Evolutionary conservation across 345 rosid genomes (phyloP), one percentile per base, ranked within the genome.

Genomic region (Murraya paniculata): DNA sequence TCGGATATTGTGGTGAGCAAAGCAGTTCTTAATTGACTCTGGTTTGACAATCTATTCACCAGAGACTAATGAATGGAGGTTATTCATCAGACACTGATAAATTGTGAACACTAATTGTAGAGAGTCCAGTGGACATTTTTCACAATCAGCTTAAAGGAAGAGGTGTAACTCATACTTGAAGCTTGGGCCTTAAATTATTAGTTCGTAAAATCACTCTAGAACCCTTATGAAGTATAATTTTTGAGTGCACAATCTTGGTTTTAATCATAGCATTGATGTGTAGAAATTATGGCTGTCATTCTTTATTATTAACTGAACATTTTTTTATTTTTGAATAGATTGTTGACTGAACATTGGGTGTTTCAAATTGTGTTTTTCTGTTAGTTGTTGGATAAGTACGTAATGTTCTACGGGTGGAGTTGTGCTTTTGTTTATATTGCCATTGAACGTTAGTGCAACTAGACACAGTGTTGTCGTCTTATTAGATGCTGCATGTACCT

Each of bases 401-500:
- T 41, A 39, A 38, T 30, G 28, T 11, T 45, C 22, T 21, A 13
- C 3, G 59, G 25, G 31, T 48, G 53, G 14, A 58, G 28, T 72
- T 31, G 61, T 45, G 41, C 62, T 64, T 75, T 45, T 24, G n/a
- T 25, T 64, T 6, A 38, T 56, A 56, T 58, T 58, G 57, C 57
- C 24, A 9, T 39, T 64, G 31, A 9, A 41, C 69, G 39, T 22
- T 61, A 6, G 70, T 68, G 55, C 53, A 33, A 58, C 55, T 21
- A 21, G 41, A 64, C 57, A 22, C 59, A 61, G 53, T 8, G 27
- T 48, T 56, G 16, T 38, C 48, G 67, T 38, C 58, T 66, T 72
- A 59, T 65, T 56, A 36, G 33, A 35, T 56, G 66, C 22, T 66
- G 50, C 68, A 60, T 73, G 39, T 79, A 76, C 64, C 77, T 59